Conservation (phyloP, 1,139 yeast genomes). For the Debaryomyces sp. region DNA sequence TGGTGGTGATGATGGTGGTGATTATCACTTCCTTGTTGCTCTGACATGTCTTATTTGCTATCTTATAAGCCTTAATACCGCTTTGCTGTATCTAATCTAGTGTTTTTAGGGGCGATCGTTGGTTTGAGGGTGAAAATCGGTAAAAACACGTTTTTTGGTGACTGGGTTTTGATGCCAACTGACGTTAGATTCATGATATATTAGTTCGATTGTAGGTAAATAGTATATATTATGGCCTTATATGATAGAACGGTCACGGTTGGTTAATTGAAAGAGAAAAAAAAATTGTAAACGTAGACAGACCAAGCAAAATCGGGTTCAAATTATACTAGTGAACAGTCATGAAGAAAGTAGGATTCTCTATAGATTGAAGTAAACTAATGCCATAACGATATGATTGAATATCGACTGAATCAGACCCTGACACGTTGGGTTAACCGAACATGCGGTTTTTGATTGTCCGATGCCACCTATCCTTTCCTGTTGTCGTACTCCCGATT, state of each 20-base stretch:
- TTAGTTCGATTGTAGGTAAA: background rate
- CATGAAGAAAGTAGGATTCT: too few relatives aligned
- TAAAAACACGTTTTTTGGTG: background rate
- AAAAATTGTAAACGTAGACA: too few relatives aligned
- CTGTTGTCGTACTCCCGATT: background rate
- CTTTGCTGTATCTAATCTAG: background rate
- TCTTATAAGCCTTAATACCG: background rate
- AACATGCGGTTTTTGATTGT: background rate
- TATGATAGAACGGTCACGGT: too few relatives aligned
- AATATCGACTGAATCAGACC: background rate
- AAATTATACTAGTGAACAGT: too few relatives aligned
- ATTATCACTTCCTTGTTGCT: constrained; percentile 13
- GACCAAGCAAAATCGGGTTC: too few relatives aligned
- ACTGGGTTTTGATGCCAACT: background rate
- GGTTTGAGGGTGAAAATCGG: background rate
- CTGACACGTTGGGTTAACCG: background rate
- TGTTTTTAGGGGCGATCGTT: constrained; percentile 4
- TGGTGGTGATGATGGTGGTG: constrained; percentile 16
- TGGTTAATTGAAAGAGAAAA: too few relatives aligned
- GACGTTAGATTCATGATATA: background rate
- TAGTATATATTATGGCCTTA: background rate
- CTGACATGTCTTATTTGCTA: constrained; percentile 10
- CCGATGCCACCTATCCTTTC: background rate
- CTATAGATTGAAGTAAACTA: too few relatives aligned
- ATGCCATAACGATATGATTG: too few relatives aligned